Evolutionary conservation across 148 eudicot genomes (phyloP).

Genomic region (Chenopodium berlandieri): DNA sequence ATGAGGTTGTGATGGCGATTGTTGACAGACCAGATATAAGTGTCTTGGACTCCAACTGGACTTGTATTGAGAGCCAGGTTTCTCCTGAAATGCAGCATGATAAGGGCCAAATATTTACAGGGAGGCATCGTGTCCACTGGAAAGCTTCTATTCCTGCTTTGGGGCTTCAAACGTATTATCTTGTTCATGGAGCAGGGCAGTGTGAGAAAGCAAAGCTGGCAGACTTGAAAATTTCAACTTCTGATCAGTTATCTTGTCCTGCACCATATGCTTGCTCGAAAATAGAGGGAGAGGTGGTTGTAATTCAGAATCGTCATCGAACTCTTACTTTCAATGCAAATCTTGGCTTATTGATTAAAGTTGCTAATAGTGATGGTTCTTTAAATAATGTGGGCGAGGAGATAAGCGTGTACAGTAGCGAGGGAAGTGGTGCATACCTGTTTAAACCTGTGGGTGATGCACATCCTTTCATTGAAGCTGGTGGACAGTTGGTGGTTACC

Average conservation of each 20-base stretch:
- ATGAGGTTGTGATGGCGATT: constrained; percentile 82
- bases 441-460: constrained; percentile 89
- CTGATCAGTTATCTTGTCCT: constrained; percentile 55
- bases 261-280: constrained; percentile 67
- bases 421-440: constrained; percentile 88
- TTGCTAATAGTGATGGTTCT: constrained; percentile 51
- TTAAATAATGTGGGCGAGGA: constrained; percentile 59
- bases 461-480: constrained; percentile 44
- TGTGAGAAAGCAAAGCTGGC: constrained; percentile 79
- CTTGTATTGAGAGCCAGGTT: constrained; percentile 86
- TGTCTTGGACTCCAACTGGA: constrained; percentile 91
- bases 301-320: constrained; percentile 57
- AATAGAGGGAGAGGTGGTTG: constrained; percentile 49
- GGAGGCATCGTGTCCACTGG: constrained; percentile 88
- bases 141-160: constrained; percentile 82
- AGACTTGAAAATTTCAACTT: constrained; percentile 46
- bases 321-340: constrained; percentile 60
- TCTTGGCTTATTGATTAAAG: constrained; percentile 64
- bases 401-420: constrained; percentile 75
- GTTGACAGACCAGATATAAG: constrained; percentile 82
- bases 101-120: constrained; percentile 56
- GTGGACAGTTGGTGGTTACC: constrained; percentile 59
- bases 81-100: constrained; percentile 90
- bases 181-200: constrained; percentile 59
- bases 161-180: constrained; percentile 84